These are phyloP conservation scores for Pseudocercospora crystallina DNA, from an alignment of 2,329 filamentous ascomycete genomes.

Conservation along the genomic window DNA sequence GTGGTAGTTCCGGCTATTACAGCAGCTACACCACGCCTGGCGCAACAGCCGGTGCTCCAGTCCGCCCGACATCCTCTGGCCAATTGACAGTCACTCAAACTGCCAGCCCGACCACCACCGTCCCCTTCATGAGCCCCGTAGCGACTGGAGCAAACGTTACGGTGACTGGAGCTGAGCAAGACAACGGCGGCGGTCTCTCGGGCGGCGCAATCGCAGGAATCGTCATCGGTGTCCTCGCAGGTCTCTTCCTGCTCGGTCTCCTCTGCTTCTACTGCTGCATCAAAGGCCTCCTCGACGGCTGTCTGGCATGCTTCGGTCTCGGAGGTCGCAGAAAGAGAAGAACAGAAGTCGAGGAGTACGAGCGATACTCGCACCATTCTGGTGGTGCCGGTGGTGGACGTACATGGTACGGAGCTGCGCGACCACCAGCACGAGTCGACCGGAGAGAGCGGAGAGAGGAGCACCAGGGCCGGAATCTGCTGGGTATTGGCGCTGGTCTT, in stretches of 20 bases:
- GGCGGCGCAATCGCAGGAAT: conserved; percentile 77
- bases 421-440: conserved; percentile 33
- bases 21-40: conserved; percentile 56
- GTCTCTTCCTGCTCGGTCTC: conserved; percentile 65
- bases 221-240: conserved; percentile 70
- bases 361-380: conserved; percentile 59
- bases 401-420: conserved; percentile 46
- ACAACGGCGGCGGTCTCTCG: conserved; percentile 52
- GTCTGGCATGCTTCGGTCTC: conserved; percentile 62
- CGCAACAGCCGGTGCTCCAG: conserved; percentile 53
- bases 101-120: conserved; percentile 46
- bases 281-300: conserved; percentile 55
- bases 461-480: conserved; percentile 32
- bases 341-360: conserved; percentile 62
- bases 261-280: conserved; percentile 72
- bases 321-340: conserved; percentile 49
- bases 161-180: conserved; percentile 35
- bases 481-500: conserved; percentile 44
- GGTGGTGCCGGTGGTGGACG: conserved; percentile 47
- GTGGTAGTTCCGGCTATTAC: conserved; percentile 44
- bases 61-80: conserved; percentile 54
- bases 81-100: conserved; percentile 54
- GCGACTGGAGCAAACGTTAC: conserved; percentile 52
- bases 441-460: conserved; percentile 39
- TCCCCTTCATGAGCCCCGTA: conserved; percentile 54